Conservation (phyloP, 208 protist species). For the Crithidia thermophila region DNA sequence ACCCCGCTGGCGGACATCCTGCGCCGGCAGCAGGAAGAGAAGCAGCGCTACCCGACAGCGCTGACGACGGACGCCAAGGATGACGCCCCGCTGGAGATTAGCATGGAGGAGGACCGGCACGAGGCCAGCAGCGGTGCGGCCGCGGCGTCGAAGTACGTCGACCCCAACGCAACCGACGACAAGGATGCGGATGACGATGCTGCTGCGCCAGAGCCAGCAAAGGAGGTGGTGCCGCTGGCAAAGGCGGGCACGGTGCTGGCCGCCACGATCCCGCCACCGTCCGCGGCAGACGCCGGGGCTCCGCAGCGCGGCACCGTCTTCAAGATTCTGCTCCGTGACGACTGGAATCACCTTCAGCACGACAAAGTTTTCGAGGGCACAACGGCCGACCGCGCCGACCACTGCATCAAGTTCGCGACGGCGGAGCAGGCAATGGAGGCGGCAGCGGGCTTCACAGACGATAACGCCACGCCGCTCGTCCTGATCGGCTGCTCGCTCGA, state of each 20-base stretch:
- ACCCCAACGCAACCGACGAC: neutral
- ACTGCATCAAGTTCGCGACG: constrained; percentile 7
- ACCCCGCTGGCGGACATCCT: constrained; percentile 20
- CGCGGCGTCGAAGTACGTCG: neutral
- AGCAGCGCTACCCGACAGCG: constrained; percentile 28
- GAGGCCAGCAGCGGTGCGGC: neutral
- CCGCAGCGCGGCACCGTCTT: neutral
- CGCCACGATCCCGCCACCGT: neutral
- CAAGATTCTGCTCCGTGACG: constrained; percentile 5
- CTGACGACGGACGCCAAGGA: constrained; percentile 19
- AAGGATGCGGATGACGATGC: neutral
- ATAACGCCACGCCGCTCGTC: neutral
- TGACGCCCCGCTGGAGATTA: constrained; percentile 23
- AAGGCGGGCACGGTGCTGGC: neutral
- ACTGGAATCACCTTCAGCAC: constrained; percentile 10
- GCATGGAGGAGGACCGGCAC: constrained; percentile 13
- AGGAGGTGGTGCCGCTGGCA: constrained; percentile 8
- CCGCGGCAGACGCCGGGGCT: neutral
- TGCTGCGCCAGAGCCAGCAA: neutral
- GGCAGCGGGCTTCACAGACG: neutral
- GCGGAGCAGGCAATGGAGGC: constrained; percentile 10
- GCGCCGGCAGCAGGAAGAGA: constrained; percentile 17
- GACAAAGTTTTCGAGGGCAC: constrained; percentile 7
- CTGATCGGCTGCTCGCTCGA: constrained; percentile 14
- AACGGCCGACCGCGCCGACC: neutral